Base-by-base conservation (phyloP, 192 early-diverging fungal species). In the Podila clonocystis region DNA sequence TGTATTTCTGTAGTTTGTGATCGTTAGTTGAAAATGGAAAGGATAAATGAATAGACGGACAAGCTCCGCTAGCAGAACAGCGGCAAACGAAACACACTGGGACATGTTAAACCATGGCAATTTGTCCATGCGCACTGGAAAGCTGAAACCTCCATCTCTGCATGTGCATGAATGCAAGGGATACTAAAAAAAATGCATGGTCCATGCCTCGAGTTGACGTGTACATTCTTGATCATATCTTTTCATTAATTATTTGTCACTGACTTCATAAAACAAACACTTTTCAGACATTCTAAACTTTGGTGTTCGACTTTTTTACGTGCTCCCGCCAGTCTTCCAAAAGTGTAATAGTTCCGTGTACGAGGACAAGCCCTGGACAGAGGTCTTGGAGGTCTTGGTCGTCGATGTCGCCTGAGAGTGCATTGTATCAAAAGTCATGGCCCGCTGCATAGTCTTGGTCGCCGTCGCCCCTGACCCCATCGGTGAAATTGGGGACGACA, bases 261-360 rank as follows among this genome's bases (percentile, higher is more conserved):
- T 34, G 24, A 55, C 34, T 33, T 50, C 24, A 19, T 48, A 60
- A 61, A 19, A 30, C 13, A 48, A 58, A 59, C 19, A 2, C 31
- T 30, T 5, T 45, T 76, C 50, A 65, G 52, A 68, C 41, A 4
- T 17, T 45, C 41, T 45, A 45, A 45, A 45, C 41, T 45, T 15
- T 3, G 11, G 9, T 3, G 12, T 58, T 58, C 24, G n/a, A 30
- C 0, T 28, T 33, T 31, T 61, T 61, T 61, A 28, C 30, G 59
- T 59, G 26, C 70, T 60, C 20, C 76, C 70, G 9, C 77, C 71
- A 13, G 70, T 62, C 58, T 80, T 80, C 77, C 77, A 80, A 36
- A 80, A 80, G 65, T 73, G 77, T n/a, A 80, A 70, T 8, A 80
- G 19, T 4, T 80, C 77, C 22, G 70, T 36, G 26, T 80, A 80